These are phyloP conservation scores for Fusarium nelsonii DNA, from an alignment of 2,329 filamentous ascomycete genomes.

Conservation along the genomic window DNA sequence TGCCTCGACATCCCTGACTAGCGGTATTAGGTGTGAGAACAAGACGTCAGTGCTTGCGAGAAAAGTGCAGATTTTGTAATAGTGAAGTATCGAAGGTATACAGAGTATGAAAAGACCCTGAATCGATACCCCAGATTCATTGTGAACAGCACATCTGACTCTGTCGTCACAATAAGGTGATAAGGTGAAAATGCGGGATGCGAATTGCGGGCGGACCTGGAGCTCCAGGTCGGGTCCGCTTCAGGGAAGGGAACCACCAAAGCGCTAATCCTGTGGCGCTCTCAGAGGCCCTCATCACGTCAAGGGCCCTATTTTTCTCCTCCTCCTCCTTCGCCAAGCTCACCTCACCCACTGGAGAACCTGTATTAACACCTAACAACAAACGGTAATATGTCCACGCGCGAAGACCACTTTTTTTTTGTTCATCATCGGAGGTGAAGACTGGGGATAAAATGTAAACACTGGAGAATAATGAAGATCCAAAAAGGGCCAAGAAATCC, in stretches of 20 bases:
- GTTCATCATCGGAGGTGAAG: not conserved
- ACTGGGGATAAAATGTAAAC: not conserved
- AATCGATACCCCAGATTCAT: not conserved
- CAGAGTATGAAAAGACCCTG: not conserved
- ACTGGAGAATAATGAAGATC: conserved; percentile 1
- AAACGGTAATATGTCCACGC: not conserved
- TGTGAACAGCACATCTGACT: not conserved
- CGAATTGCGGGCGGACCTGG: not conserved
- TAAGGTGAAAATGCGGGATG: not conserved
- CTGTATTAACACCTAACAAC: not conserved
- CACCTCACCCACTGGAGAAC: not conserved
- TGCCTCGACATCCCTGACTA: not conserved
- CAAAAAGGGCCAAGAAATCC: conserved; percentile 1
- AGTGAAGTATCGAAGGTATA: not conserved
- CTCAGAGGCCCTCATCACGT: not conserved
- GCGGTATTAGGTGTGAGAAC: not conserved
- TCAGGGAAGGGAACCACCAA: not conserved
- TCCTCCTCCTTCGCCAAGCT: not conserved
- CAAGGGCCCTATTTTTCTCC: not conserved
- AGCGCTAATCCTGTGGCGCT: not conserved
- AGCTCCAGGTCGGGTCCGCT: conserved; percentile 5
- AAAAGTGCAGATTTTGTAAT: not conserved
- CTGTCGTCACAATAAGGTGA: conserved; percentile 12
- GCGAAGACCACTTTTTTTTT: not conserved
- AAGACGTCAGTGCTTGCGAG: not conserved